Conservation (phyloP, 2,329 filamentous ascomycete genomes). For the Trichocomaceae sp. region DNA sequence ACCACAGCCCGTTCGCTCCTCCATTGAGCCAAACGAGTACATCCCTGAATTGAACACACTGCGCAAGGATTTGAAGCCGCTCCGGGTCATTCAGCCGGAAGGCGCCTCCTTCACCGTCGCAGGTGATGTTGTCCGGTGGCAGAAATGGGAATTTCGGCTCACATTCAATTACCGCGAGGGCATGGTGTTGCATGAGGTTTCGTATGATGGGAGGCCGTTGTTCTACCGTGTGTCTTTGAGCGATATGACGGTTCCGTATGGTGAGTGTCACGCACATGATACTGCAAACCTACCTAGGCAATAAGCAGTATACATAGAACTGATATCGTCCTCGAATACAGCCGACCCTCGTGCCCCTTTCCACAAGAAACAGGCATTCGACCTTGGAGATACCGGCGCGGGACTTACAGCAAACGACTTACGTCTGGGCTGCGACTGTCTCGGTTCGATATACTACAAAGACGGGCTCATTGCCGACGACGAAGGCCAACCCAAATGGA, state of each 20-base stretch:
- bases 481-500: constrained; percentile 46
- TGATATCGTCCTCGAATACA: constrained; percentile 48
- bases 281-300: constrained; percentile 1
- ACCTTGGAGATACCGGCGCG: constrained; percentile 60
- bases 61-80: constrained; percentile 54
- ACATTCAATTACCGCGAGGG: constrained; percentile 65
- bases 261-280: constrained; percentile 33
- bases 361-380: constrained; percentile 62
- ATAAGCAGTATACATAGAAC: constrained; percentile 60
- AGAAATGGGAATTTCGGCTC: constrained; percentile 61
- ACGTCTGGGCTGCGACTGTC: constrained; percentile 61
- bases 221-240: constrained; percentile 59
- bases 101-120: constrained; percentile 56
- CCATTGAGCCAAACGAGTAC: not conserved
- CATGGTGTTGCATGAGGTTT: constrained; percentile 58
- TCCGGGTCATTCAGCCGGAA: constrained; percentile 63
- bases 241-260: constrained; percentile 50
- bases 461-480: constrained; percentile 46
- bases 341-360: constrained; percentile 55
- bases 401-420: constrained; percentile 60
- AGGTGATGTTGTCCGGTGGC: constrained; percentile 51
- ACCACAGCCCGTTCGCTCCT: not conserved
- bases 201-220: constrained; percentile 57
- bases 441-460: constrained; percentile 59
- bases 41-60: not conserved